Percentiles rank a stretch among this genome's conserved stretches.
Conservation (phyloP, 768 basidiomycete species). For the Saitozyma sp. region DNA sequence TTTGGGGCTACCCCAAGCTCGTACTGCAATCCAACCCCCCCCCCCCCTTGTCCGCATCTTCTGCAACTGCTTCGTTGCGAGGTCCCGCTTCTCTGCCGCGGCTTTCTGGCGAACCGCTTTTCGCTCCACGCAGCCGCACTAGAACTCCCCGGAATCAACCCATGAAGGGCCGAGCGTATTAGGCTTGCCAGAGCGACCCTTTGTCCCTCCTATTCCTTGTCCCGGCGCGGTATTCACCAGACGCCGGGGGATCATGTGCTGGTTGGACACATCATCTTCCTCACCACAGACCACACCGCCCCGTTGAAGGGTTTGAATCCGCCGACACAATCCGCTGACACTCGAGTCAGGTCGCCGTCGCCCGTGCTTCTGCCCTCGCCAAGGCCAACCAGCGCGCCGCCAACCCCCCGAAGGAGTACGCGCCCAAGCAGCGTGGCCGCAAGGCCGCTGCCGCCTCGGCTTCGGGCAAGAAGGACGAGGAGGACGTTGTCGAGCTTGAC, state of each 20-base stretch:
- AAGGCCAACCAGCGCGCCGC: conserved; percentile 26
- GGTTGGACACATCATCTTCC: conserved; percentile 19
- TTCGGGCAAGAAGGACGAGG: conserved; percentile 28
- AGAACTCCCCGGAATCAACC: conserved; percentile 44
- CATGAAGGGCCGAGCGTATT: conserved; percentile 46
- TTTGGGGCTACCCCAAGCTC: background rate
- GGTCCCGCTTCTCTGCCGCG: background rate
- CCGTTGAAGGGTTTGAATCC: no score
- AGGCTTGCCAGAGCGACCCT: conserved; percentile 34
- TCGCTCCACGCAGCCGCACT: conserved; percentile 32
- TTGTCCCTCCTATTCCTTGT: conserved; percentile 10
- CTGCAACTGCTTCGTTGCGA: background rate
- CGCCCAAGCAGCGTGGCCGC: conserved; percentile 36
- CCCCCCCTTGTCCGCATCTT: background rate
- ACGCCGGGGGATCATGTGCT: conserved; percentile 20
- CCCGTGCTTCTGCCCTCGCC: conserved; percentile 45
- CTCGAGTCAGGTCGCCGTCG: conserved; percentile 45
- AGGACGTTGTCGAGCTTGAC: conserved; percentile 49
- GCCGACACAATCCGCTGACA: conserved; percentile 4
- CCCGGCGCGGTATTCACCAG: conserved; percentile 10
- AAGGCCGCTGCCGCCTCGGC: conserved; percentile 19
- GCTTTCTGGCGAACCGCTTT: background rate
- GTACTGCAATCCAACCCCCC: background rate
- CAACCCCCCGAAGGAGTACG: conserved; percentile 39
- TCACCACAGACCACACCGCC: background rate